Evolutionary conservation across 129 eudicot species (phyloP).

Genomic region (Arctium lappa): DNA sequence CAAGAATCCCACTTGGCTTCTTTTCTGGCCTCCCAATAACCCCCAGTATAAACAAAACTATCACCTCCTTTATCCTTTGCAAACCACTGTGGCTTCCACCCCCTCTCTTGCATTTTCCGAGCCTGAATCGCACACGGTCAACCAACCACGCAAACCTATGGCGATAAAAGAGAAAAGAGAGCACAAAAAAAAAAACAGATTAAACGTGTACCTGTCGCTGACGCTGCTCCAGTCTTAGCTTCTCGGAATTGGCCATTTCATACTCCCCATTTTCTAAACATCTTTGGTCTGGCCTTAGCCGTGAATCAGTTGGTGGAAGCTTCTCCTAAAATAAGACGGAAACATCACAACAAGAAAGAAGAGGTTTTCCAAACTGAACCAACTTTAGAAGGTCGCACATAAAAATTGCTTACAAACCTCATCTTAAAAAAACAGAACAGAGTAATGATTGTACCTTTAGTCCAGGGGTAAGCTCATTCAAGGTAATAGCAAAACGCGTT

Average conservation of each 20-base stretch:
- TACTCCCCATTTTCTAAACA: slow-evolving; percentile 92
- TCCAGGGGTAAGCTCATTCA: slow-evolving; percentile 88
- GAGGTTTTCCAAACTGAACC: background rate
- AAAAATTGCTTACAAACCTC: no score
- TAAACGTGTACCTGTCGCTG: slow-evolving; percentile 73
- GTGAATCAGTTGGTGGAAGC: slow-evolving; percentile 97
- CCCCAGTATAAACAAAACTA: slow-evolving; percentile 69
- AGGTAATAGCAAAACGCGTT: slow-evolving; percentile 87
- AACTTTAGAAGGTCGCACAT: background rate
- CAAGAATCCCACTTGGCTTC: slow-evolving; percentile 75
- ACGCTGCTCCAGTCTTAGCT: slow-evolving; percentile 84
- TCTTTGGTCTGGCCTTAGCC: slow-evolving; percentile 94
- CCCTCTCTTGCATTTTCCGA: slow-evolving; percentile 92
- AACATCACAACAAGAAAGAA: background rate
- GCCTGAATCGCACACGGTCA: slow-evolving; percentile 49
- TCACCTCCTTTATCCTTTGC: slow-evolving; percentile 66
- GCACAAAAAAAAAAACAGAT: background rate
- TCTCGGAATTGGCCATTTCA: slow-evolving; percentile 90
- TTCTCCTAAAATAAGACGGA: slow-evolving; percentile 43
- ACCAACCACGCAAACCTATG: background rate
- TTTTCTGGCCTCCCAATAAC: slow-evolving; percentile 98
- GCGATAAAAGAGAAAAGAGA: background rate
- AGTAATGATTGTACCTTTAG: slow-evolving; percentile 44
- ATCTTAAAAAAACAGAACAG: background rate
- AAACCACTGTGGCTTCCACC: slow-evolving; percentile 97